Conservation (phyloP, 108 stramenopile species). For the Seminavis robusta region DNA sequence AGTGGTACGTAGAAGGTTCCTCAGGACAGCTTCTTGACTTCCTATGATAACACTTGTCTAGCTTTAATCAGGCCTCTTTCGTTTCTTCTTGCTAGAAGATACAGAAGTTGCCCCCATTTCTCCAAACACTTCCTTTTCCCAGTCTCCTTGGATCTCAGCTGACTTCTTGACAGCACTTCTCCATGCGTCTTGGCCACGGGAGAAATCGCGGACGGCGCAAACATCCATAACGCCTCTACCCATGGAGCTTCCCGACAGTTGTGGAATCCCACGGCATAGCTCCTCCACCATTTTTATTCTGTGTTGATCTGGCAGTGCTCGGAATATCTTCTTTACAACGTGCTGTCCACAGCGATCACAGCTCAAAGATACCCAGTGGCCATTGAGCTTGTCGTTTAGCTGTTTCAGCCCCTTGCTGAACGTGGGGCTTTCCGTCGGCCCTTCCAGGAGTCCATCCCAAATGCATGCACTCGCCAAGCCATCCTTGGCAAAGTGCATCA, state of each 20-base stretch:
- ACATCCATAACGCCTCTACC: conserved; percentile 62
- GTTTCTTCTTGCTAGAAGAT: too few relatives aligned
- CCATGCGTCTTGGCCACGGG: conserved; percentile 46
- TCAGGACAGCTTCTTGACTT: too few relatives aligned
- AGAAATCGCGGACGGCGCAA: conserved; percentile 58
- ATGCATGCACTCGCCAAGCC: conserved; percentile 82
- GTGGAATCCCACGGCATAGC: conserved; percentile 55
- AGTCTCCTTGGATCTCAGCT: too few relatives aligned
- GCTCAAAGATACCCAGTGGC: conserved; percentile 52
- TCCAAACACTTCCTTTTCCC: too few relatives aligned
- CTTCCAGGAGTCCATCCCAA: conserved; percentile 76
- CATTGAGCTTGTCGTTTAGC: conserved; percentile 44
- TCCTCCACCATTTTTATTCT: conserved; percentile 60
- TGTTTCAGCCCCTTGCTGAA: conserved; percentile 39
- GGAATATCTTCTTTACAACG: conserved; percentile 70
- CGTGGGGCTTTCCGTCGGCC: conserved; percentile 31
- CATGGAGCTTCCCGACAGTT: conserved; percentile 72
- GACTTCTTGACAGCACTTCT: conserved; percentile 33
- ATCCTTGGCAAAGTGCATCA: conserved; percentile 65
- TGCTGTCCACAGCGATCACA: conserved; percentile 80
- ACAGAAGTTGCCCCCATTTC: too few relatives aligned
- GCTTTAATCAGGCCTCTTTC: too few relatives aligned
- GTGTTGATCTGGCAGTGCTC: conserved; percentile 50
- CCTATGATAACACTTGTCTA: too few relatives aligned
- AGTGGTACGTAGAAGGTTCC: too few relatives aligned